These are phyloP conservation scores for Sphagnurus paluster DNA, from an alignment of 1,284 basidiomycete genomes.

Conservation along the genomic window DNA sequence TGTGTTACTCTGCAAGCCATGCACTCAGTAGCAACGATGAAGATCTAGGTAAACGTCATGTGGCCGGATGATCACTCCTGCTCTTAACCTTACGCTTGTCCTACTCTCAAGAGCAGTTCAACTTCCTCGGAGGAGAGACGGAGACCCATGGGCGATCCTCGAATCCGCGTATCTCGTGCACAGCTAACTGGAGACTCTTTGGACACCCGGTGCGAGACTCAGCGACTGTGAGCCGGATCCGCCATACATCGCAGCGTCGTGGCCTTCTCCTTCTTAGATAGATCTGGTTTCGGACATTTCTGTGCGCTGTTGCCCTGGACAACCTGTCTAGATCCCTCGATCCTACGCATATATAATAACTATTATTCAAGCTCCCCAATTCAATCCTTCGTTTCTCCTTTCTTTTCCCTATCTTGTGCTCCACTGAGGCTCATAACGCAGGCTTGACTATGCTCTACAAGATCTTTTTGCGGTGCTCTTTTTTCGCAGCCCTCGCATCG, in stretches of 20 bases:
- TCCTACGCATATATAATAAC: constrained; percentile 11
- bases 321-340: constrained; percentile 4
- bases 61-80: too few species aligned
- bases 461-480: neutral
- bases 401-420: neutral
- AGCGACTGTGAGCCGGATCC: neutral
- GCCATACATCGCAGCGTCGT: constrained; percentile 8
- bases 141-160: constrained; percentile 1
- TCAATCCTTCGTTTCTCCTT: neutral
- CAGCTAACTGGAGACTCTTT: neutral
- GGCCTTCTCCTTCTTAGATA: constrained; percentile 11
- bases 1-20: too few species aligned
- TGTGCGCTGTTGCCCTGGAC: constrained; percentile 12
- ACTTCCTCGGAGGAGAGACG: constrained; percentile 13
- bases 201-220: neutral
- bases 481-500: constrained; percentile 2
- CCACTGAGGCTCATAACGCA: neutral
- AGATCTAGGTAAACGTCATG: neutral
- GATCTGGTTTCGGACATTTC: constrained; percentile 6
- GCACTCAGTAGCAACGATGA: too few species aligned
- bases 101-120: too few species aligned
- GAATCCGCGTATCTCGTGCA: constrained; percentile 15
- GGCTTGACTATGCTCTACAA: constrained; percentile 5
- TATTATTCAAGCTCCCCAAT: neutral
- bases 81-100: too few species aligned